Conservation (phyloP, 129 eudicot genomes). For the Lonicera japonica region DNA sequence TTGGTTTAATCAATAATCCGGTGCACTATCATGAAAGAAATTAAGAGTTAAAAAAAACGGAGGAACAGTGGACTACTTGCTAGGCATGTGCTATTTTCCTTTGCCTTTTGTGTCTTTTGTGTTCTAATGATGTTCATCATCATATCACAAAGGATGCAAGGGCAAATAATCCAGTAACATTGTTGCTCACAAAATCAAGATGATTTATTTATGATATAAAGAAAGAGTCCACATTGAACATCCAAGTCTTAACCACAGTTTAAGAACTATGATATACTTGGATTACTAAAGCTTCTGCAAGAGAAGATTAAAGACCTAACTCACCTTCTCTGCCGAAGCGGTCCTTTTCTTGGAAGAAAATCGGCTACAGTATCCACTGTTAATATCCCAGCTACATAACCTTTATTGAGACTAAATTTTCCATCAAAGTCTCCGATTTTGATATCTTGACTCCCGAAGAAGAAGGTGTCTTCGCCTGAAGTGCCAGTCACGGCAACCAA, state of each 20-base stretch:
- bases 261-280: too few relatives aligned
- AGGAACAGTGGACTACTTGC: too few relatives aligned
- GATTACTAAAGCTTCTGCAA: background rate
- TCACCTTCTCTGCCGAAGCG: constrained; percentile 92
- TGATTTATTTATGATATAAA: background rate
- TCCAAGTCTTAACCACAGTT: too few relatives aligned
- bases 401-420: constrained; percentile 61
- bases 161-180: background rate
- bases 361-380: constrained; percentile 94
- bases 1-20: too few relatives aligned
- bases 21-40: too few relatives aligned
- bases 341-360: constrained; percentile 96
- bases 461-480: constrained; percentile 49
- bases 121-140: background rate
- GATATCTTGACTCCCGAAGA: constrained; percentile 62
- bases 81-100: too few relatives aligned
- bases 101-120: too few relatives aligned
- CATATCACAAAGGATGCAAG: background rate
- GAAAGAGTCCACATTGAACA: too few relatives aligned
- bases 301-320: background rate
- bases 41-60: too few relatives aligned
- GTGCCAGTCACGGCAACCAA: constrained; percentile 83
- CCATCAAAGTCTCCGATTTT: constrained; percentile 80
- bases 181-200: background rate
- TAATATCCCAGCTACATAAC: constrained; percentile 89